A percentile compares a stretch with the other conserved stretches of the same genome.
Conservation (phyloP, 805 yeast species). For the Candida glaebosa region DNA sequence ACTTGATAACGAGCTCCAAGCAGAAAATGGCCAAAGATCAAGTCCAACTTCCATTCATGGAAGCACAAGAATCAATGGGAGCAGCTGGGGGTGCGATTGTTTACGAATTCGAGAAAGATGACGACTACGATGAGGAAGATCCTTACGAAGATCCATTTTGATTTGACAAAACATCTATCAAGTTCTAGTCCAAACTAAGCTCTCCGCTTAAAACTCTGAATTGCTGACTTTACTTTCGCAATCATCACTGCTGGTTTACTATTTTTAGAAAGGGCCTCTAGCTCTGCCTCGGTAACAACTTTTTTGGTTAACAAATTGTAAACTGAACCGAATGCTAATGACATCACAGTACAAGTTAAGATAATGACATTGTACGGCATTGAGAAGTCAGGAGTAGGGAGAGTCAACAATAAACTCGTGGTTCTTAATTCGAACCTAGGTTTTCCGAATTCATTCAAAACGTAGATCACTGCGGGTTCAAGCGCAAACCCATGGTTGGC, state of each 20-base stretch:
- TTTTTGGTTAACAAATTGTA: slow-evolving; percentile 75
- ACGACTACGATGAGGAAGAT: slow-evolving; percentile 97
- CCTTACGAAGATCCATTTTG: slow-evolving; percentile 95
- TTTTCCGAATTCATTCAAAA: slow-evolving; percentile 31
- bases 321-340: slow-evolving; percentile 83
- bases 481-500: slow-evolving; percentile 97
- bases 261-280: slow-evolving; percentile 17
- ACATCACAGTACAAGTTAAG: slow-evolving; percentile 88
- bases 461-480: slow-evolving; percentile 80
- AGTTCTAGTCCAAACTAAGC: background rate
- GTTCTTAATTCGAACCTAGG: slow-evolving; percentile 60
- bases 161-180: slow-evolving; percentile 6
- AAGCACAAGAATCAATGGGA: slow-evolving; percentile 71
- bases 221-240: slow-evolving; percentile 7
- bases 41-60: slow-evolving; percentile 87
- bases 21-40: slow-evolving; percentile 78
- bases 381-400: slow-evolving; percentile 97
- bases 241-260: slow-evolving; percentile 13
- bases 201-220: slow-evolving; percentile 4
- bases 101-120: slow-evolving; percentile 93
- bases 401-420: slow-evolving; percentile 76
- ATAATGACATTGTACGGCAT: slow-evolving; percentile 99
- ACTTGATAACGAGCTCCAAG: slow-evolving; percentile 67
- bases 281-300: slow-evolving; percentile 70
- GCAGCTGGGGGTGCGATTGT: slow-evolving; percentile 86